Percentiles rank a stretch among this genome's conserved stretches.
phyloP scores from a whole-genome alignment of 441 rosid species.

The Gossypium laxum region DNA sequence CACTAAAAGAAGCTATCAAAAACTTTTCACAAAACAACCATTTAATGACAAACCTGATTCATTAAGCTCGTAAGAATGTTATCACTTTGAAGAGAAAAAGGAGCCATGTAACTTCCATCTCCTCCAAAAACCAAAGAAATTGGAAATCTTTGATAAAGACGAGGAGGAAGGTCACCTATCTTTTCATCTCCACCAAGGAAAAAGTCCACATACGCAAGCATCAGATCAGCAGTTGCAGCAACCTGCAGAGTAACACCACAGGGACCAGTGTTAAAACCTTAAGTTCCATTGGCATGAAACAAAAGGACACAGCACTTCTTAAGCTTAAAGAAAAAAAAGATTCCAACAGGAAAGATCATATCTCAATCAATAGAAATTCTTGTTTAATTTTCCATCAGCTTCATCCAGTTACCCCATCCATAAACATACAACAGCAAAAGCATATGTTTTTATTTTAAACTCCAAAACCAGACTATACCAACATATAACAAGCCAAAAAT shows the following conservation, averaged over 20 bases:
- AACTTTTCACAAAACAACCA: constrained; percentile 13
- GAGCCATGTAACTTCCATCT: constrained; percentile 82
- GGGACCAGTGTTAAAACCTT: background rate
- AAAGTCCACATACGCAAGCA: constrained; percentile 60
- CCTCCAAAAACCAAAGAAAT: constrained; percentile 69
- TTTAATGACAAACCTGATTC: constrained; percentile 52
- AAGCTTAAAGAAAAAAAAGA: background rate
- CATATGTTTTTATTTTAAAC: background rate
- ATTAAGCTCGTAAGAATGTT: constrained; percentile 62
- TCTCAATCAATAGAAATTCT: background rate
- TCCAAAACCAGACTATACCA: background rate
- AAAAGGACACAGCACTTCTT: background rate
- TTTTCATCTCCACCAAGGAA: constrained; percentile 91
- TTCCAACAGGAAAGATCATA: background rate
- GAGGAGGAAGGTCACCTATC: constrained; percentile 63
- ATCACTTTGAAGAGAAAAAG: constrained; percentile 70
- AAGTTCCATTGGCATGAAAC: background rate
- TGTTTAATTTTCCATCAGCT: background rate
- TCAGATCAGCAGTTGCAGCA: constrained; percentile 3
- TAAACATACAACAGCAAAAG: background rate
- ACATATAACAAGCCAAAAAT: background rate
- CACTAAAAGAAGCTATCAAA: background rate
- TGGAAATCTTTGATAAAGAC: constrained; percentile 61
- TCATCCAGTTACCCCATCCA: background rate
- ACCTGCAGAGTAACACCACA: background rate